A percentile compares a stretch with the other conserved stretches of the same genome.
Conservation (phyloP, 306 rosid genomes). For the Prunus davidiana region DNA sequence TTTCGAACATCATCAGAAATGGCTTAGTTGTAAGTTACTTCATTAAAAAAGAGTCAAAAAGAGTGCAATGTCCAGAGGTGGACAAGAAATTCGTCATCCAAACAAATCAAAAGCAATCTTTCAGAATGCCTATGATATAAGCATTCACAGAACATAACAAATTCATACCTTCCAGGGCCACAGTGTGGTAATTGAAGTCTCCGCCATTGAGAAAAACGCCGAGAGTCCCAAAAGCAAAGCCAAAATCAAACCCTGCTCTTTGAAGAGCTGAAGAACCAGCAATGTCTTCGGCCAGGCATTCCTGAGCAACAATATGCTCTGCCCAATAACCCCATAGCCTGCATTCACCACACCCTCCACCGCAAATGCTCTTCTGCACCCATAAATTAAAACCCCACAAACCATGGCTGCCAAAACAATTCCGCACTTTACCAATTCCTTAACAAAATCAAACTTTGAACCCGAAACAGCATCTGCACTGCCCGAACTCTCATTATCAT, state of each 20-base stretch:
- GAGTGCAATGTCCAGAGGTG: not conserved
- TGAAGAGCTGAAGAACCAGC: conserved; percentile 68
- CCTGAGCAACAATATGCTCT: conserved; percentile 64
- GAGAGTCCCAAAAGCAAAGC: conserved; percentile 89
- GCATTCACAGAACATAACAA: not conserved
- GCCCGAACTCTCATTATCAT: conserved; percentile 27
- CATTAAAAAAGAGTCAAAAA: not conserved
- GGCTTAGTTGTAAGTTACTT: not conserved
- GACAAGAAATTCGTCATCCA: not conserved
- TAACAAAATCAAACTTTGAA: conserved; percentile 33
- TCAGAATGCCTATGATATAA: not conserved
- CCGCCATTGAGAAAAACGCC: conserved; percentile 98
- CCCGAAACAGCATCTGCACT: conserved; percentile 30
- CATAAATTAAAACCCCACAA: conserved; percentile 63
- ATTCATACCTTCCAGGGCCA: conserved; percentile 98
- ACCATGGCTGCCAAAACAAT: conserved; percentile 62
- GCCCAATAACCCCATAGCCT: conserved; percentile 66
- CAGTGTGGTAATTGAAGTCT: conserved; percentile 94
- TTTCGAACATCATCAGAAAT: not conserved
- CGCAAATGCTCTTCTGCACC: conserved; percentile 61
- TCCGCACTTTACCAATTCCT: conserved; percentile 50
- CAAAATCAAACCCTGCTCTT: conserved; percentile 88
- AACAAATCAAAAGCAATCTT: not conserved
- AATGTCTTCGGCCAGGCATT: conserved; percentile 81
- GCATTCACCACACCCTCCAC: conserved; percentile 62